phyloP scores from a whole-genome alignment of 306 rosid species.

The Rosa chinensis region DNA sequence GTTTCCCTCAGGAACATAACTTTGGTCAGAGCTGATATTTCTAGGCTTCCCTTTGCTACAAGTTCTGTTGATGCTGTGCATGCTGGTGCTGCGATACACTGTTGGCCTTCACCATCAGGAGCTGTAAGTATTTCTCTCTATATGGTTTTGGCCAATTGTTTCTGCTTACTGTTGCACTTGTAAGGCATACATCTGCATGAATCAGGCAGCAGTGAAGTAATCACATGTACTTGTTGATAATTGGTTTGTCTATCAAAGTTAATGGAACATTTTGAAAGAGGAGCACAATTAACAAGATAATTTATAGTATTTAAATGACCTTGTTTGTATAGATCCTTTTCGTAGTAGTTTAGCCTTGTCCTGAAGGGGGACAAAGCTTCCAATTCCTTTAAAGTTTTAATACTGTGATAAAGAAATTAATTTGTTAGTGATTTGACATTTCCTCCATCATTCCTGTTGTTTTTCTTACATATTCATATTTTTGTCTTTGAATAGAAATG shows the following conservation, averaged over 20 bases:
- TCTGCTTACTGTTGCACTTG: slow-evolving; percentile 16
- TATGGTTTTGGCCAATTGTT: slow-evolving; percentile 23
- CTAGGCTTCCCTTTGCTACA: slow-evolving; percentile 89
- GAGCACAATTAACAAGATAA: background rate
- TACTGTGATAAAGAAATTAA: background rate
- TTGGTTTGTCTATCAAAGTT: background rate
- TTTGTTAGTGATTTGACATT: background rate
- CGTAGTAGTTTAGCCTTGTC: background rate
- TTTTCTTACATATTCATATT: background rate
- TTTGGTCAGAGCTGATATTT: slow-evolving; percentile 88
- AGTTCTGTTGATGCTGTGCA: slow-evolving; percentile 88
- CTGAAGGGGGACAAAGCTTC: background rate
- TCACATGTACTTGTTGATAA: background rate
- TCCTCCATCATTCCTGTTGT: background rate
- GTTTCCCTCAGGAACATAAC: slow-evolving; percentile 48
- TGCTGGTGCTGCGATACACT: slow-evolving; percentile 94
- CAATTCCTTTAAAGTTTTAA: background rate
- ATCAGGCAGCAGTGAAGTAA: background rate
- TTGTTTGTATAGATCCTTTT: background rate
- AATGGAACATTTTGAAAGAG: background rate
- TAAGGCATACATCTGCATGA: background rate
- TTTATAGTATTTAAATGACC: background rate
- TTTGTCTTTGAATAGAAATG: background rate
- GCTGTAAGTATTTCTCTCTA: slow-evolving; percentile 58
- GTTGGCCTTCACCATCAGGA: slow-evolving; percentile 93